phyloP scores from a whole-genome alignment of 1,284 basidiomycete species.

The Takashimella tepidaria region DNA sequence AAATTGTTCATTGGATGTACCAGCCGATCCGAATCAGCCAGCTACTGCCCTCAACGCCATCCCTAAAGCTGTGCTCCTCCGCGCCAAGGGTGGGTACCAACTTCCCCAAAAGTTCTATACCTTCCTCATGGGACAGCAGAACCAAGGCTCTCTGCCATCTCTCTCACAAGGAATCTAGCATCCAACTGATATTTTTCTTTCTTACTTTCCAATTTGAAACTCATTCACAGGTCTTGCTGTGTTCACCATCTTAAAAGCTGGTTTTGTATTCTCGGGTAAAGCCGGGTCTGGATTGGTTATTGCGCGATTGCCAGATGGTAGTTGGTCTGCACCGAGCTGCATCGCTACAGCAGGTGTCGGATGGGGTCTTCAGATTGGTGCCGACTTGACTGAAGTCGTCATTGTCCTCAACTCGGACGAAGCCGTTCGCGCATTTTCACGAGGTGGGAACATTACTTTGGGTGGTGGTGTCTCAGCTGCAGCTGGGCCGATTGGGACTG shows the following conservation, averaged over 20 bases:
- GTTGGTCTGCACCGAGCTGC: slow-evolving; percentile 94
- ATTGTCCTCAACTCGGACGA: slow-evolving; percentile 96
- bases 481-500: slow-evolving; percentile 91
- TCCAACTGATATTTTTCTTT: too few relatives aligned
- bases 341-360: slow-evolving; percentile 95
- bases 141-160: too few relatives aligned
- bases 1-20: not conserved
- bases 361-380: slow-evolving; percentile 93
- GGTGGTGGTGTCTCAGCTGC: slow-evolving; percentile 75
- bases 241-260: slow-evolving; percentile 86
- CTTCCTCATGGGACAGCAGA: too few relatives aligned
- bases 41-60: slow-evolving; percentile 90
- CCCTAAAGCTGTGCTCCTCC: slow-evolving; percentile 86
- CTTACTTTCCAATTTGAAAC: too few relatives aligned
- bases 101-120: too few relatives aligned
- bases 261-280: slow-evolving; percentile 94
- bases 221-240: slow-evolving; percentile 80
- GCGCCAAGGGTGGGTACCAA: slow-evolving; percentile 79
- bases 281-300: slow-evolving; percentile 92
- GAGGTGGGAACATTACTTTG: slow-evolving; percentile 93
- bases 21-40: slow-evolving; percentile 83
- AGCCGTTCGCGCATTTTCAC: slow-evolving; percentile 88
- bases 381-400: slow-evolving; percentile 57
- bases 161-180: too few relatives aligned
- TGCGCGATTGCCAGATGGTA: slow-evolving; percentile 88